Conservation (phyloP, 1,284 basidiomycete species). For the Lignosus rhinocerotis region DNA sequence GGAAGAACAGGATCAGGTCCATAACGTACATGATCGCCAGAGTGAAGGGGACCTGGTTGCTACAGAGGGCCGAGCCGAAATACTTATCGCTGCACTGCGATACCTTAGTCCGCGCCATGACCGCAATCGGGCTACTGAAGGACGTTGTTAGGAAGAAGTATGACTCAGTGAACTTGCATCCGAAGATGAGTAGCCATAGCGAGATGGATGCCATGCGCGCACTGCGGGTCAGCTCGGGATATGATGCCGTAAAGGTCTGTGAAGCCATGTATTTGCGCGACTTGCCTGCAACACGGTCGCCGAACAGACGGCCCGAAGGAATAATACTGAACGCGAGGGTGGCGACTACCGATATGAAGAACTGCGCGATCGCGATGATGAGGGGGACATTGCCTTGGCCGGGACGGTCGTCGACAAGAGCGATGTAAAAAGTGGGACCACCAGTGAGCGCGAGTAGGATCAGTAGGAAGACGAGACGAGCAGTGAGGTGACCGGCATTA, state of each 20-base stretch:
- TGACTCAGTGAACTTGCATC: conserved; percentile 91
- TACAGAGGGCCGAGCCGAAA: conserved; percentile 79
- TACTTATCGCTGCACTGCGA: conserved; percentile 83
- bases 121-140: conserved; percentile 88
- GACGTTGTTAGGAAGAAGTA: conserved; percentile 96
- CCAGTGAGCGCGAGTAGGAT: conserved; percentile 85
- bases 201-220: conserved; percentile 78
- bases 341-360: conserved; percentile 82
- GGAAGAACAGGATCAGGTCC: conserved; percentile 93
- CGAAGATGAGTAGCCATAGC: conserved; percentile 90
- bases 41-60: conserved; percentile 88
- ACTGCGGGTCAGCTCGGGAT: conserved; percentile 69
- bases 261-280: conserved; percentile 94
- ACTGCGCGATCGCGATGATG: conserved; percentile 88
- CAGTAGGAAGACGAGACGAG: conserved; percentile 84
- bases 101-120: conserved; percentile 90
- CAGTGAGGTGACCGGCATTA: conserved; percentile 91
- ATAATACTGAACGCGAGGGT: conserved; percentile 82
- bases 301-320: conserved; percentile 93
- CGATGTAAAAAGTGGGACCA: conserved; percentile 91
- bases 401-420: conserved; percentile 67
- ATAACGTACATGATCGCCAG: conserved; percentile 96
- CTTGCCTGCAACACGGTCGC: conserved; percentile 93
- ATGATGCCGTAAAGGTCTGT: conserved; percentile 96
- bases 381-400: conserved; percentile 63